These are phyloP conservation scores for Colletotrichum karsti DNA, from an alignment of 2,329 filamentous ascomycete species.

Conservation along the genomic window DNA sequence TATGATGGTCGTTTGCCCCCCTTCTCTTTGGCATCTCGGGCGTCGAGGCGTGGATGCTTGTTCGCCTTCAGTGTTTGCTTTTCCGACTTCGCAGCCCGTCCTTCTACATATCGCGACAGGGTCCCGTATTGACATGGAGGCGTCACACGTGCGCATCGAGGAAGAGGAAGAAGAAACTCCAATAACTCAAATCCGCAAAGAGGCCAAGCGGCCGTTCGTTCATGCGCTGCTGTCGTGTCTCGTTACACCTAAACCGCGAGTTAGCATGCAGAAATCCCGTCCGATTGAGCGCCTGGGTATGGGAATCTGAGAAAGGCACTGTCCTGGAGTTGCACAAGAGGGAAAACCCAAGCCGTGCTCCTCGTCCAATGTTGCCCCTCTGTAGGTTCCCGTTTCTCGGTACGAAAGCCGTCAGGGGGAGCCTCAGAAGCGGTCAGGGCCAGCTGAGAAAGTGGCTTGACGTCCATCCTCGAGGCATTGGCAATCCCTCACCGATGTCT, in stretches of 20 bases:
- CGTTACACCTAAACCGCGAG: background rate
- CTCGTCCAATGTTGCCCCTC: background rate
- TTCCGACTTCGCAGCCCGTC: background rate
- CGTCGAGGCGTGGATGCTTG: background rate
- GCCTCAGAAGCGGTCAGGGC: background rate
- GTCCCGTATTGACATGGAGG: background rate
- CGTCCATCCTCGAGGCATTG: background rate
- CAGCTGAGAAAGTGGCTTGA: constrained; percentile 1
- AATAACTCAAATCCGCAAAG: background rate
- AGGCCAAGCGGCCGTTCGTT: background rate
- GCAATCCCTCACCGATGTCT: constrained; percentile 23
- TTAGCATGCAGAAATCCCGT: background rate
- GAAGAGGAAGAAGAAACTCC: constrained; percentile 5
- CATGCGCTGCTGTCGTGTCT: background rate
- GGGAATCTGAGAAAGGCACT: background rate
- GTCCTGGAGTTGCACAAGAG: background rate
- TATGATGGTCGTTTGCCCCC: background rate
- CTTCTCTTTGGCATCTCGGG: background rate
- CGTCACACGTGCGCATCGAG: background rate
- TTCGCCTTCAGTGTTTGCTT: constrained; percentile 1
- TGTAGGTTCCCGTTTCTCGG: background rate
- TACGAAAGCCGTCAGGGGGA: background rate
- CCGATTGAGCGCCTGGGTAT: background rate
- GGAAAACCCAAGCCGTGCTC: background rate
- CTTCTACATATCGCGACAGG: background rate